phyloP scores from a whole-genome alignment of 352 stramenopile species.

The Pythium guiyangense region DNA sequence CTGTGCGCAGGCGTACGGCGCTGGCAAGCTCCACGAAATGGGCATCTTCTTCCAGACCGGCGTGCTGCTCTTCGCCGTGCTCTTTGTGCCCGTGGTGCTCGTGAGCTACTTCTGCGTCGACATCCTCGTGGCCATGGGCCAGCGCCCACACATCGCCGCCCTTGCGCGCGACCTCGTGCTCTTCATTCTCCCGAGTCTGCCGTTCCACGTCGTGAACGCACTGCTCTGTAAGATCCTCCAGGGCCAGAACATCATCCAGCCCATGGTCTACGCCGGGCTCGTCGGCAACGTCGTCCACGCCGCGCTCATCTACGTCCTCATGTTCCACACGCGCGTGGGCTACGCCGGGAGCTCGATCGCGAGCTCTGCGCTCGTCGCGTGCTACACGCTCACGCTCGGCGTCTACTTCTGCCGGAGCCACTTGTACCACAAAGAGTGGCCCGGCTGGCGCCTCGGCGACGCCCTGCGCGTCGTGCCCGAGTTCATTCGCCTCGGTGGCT shows the following conservation, averaged over 20 bases:
- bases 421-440: conserved; percentile 68
- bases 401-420: conserved; percentile 64
- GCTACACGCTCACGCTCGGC: conserved; percentile 60
- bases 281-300: conserved; percentile 77
- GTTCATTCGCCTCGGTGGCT: conserved; percentile 76
- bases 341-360: conserved; percentile 80
- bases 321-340: conserved; percentile 72
- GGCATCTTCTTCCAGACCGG: conserved; percentile 87
- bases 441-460: conserved; percentile 63
- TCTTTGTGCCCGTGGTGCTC: conserved; percentile 54
- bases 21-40: conserved; percentile 83
- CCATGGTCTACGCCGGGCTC: conserved; percentile 77
- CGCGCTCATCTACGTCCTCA: conserved; percentile 80
- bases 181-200: conserved; percentile 68
- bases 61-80: conserved; percentile 55
- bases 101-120: conserved; percentile 75
- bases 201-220: conserved; percentile 77
- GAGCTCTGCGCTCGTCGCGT: conserved; percentile 41
- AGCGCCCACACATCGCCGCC: conserved; percentile 58
- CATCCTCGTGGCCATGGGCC: conserved; percentile 69
- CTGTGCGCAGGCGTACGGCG: conserved; percentile 77
- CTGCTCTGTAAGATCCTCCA: conserved; percentile 84
- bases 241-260: conserved; percentile 79
- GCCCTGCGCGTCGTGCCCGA: conserved; percentile 60
- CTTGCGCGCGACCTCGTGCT: conserved; percentile 64